A percentile compares a stretch with the other conserved stretches of the same genome.
Evolutionary conservation across 768 basidiomycete species (phyloP).

Genomic region (Cystobasidium ongulense): DNA sequence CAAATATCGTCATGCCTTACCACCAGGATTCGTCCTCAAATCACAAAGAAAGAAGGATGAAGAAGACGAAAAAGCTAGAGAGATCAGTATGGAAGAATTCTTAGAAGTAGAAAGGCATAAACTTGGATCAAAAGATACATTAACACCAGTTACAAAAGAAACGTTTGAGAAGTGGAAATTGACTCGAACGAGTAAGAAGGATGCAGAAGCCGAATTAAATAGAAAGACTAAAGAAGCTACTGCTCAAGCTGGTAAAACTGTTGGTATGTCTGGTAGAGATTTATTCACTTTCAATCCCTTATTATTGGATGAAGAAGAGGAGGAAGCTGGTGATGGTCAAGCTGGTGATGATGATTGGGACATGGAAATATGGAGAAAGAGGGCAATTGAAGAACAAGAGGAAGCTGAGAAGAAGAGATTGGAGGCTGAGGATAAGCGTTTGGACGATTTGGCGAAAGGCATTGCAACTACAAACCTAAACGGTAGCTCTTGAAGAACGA

Average conservation of each 20-base stretch:
- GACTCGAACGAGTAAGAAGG: constrained; percentile 88
- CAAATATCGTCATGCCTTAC: constrained; percentile 68
- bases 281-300: constrained; percentile 86
- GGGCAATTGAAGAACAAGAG: constrained; percentile 56
- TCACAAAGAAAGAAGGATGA: constrained; percentile 86
- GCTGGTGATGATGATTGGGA: constrained; percentile 52
- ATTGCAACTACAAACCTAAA: not conserved
- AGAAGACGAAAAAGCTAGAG: constrained; percentile 70
- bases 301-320: constrained; percentile 49
- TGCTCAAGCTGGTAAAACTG: constrained; percentile 75
- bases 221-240: constrained; percentile 74
- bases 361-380: constrained; percentile 54
- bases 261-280: constrained; percentile 91
- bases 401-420: constrained; percentile 48
- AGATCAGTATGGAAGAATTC: constrained; percentile 92
- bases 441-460: not conserved
- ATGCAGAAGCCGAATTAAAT: constrained; percentile 71
- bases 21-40: constrained; percentile 90
- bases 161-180: constrained; percentile 90
- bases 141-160: constrained; percentile 90
- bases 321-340: constrained; percentile 63
- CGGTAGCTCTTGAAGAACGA: not conserved
- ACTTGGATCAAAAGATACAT: constrained; percentile 64
- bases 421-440: constrained; percentile 40
- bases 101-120: constrained; percentile 98